Conservation (phyloP, 208 protist genomes). For the Trypanosoma cruzi region DNA sequence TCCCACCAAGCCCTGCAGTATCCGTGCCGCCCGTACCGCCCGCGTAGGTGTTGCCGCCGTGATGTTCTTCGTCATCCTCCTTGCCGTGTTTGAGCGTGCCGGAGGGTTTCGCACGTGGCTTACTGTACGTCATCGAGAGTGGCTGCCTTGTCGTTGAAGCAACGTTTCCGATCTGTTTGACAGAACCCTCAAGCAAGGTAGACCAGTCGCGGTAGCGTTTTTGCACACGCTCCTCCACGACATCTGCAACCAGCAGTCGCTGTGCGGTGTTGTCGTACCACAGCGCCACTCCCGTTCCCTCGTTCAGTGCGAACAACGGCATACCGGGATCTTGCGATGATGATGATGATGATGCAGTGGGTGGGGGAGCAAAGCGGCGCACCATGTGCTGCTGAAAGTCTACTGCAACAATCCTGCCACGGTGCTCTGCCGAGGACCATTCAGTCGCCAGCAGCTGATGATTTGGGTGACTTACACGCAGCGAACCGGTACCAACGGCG, state of each 20-base stretch:
- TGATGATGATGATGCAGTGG: slow-evolving; percentile 5
- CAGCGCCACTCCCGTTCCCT: slow-evolving; percentile 24
- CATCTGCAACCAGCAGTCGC: slow-evolving; percentile 49
- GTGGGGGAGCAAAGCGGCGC: slow-evolving; percentile 26
- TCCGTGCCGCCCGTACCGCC: slow-evolving; percentile 90
- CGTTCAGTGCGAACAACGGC: slow-evolving; percentile 17
- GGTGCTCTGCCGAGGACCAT: not conserved
- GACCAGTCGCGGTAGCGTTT: slow-evolving; percentile 63
- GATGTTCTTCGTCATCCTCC: slow-evolving; percentile 89
- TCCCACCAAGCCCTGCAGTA: slow-evolving; percentile 84
- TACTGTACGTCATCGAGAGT: slow-evolving; percentile 82
- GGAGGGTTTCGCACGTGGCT: slow-evolving; percentile 64
- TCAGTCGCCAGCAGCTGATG: slow-evolving; percentile 18
- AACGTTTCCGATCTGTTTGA: slow-evolving; percentile 32
- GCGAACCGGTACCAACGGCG: slow-evolving; percentile 8
- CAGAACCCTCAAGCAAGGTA: slow-evolving; percentile 51
- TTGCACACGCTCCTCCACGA: slow-evolving; percentile 55
- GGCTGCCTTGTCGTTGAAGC: slow-evolving; percentile 36
- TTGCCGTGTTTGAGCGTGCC: slow-evolving; percentile 90
- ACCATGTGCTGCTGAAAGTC: slow-evolving; percentile 30
- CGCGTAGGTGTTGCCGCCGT: slow-evolving; percentile 93
- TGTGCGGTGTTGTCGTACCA: slow-evolving; percentile 32
- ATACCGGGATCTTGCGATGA: not conserved
- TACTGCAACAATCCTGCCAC: slow-evolving; percentile 16
- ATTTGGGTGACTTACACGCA: slow-evolving; percentile 2